Evolutionary conservation across 805 yeast genomes (phyloP), one percentile per base, ranked within the genome.

Genomic region (Blastobotrys muscicola): DNA sequence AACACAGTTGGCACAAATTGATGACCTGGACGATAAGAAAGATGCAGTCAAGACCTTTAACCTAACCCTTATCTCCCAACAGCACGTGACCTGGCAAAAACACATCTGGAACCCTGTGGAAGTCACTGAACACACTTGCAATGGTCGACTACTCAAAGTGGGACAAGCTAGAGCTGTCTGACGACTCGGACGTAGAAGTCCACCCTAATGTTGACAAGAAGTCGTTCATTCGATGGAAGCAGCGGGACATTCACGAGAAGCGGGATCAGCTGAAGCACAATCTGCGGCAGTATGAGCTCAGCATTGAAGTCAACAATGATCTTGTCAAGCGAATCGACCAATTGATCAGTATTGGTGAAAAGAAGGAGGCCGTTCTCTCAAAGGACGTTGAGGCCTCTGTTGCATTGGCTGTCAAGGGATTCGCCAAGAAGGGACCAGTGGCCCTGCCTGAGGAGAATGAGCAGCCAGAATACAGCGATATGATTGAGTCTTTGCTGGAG

Each of bases 131-230:
- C n/a, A n/a, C n/a, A n/a, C n/a, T n/a, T n/a, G n/a, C n/a, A 20
- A 85, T 84, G 94, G 79, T 85, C 29, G 98, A 92, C 62, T 92
- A 92, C 65, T 86, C 96, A 8, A 92, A 90, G 61, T 92, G 98
- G 97, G 99, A 92, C 64, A 85, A 86, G 60, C 76, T 92, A 46
- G 98, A 92, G 62, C 68, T 92, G 33, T 85, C 96, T 14, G 99
- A 92, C 61, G 99, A 92, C 63, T 86, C 96, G 7, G 98, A 92
- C 57, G 70, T 92, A 39, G 98, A 92, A 58, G 97, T 90, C 11
- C 99, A 92, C 60, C 99, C 97, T 47, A 92, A 92, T 59, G 98
- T 92, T 29, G 99, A 92, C 62, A 92, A 92, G 60, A 69, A 68
- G 33, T 89, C 97, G 1, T 90, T 92, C 53, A 85, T 92, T 55